Base-by-base conservation (phyloP, 768 basidiomycete species). In the Terana coerulea region DNA sequence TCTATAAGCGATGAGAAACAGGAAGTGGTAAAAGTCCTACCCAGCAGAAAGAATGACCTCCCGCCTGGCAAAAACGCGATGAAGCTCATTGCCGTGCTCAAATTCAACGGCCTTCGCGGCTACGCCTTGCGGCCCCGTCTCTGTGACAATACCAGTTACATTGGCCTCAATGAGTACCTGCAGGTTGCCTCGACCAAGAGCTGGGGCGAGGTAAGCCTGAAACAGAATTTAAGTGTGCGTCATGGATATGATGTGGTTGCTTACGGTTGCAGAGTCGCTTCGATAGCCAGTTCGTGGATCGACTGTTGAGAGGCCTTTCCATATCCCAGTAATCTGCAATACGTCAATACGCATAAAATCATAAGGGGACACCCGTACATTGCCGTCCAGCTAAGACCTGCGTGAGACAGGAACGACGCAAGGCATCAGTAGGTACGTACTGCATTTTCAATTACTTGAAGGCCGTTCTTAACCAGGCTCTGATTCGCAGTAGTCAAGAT, bases 41-140 rank as follows among this genome's bases (percentile, higher is more conserved):
- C 51, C 51, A 26, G 51, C 51, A 14, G 57, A 47, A 5, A 64
- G 21, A 45, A 82, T 73, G 29, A 82, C 78, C 62, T 83, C 80
- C 47, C 72, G 74, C 42, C 59, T 64, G 10, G 75, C 77, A 25
- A 67, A 61, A 24, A 75, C 75, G 3, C 62, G 52, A 52, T 72
- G 69, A 3, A 37, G 58, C 10, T 53, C 51, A 24, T 57, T 66
- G 3, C 57, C 57, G 36, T 66, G 42, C 17, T 68, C 59, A 60
- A 79, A 82, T 46, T 72, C 72, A 11, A 83, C 73, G 3, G 77
- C 76, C 3, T 67, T 71, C 0, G 80, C 80, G 28, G 63, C 59
- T 22, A 77, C 55, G 7, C 56, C 42, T 12, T 49, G 53, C 1
- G 3, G 40, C 3, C 40, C 26, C 8, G 33, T 25, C 8, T 54